Conservation (phyloP, 306 rosid genomes). For the Cyclanthera cordifolia region DNA sequence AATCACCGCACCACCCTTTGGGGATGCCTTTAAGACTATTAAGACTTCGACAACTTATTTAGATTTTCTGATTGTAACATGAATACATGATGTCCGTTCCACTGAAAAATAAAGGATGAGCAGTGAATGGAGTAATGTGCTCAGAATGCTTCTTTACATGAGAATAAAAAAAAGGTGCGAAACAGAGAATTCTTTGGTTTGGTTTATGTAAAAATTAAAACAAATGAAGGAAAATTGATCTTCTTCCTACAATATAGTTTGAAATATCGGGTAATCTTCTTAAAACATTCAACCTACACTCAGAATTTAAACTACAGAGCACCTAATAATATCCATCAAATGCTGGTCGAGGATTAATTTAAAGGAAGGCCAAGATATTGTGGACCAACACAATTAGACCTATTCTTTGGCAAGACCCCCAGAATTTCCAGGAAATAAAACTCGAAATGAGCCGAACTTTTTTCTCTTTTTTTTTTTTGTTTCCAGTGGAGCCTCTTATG, state of each 20-base stretch:
- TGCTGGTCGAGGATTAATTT: neutral
- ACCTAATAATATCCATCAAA: neutral
- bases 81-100: neutral
- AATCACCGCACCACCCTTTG: no score
- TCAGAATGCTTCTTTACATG: neutral
- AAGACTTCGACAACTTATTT: neutral
- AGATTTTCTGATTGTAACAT: neutral
- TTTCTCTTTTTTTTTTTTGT: no score
- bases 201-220: no score
- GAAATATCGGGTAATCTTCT: neutral
- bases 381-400: neutral
- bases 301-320: neutral
- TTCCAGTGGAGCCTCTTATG: neutral
- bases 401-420: neutral
- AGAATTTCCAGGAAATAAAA: neutral
- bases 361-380: neutral
- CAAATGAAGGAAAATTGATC: neutral
- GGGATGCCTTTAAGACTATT: neutral
- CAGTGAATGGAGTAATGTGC: neutral
- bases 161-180: neutral
- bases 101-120: neutral
- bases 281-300: neutral
- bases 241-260: neutral
- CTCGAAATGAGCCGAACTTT: neutral
- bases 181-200: neutral